Evolutionary conservation across 2,329 filamentous ascomycete genomes (phyloP).

Genomic region (Talaromyces sp.): DNA sequence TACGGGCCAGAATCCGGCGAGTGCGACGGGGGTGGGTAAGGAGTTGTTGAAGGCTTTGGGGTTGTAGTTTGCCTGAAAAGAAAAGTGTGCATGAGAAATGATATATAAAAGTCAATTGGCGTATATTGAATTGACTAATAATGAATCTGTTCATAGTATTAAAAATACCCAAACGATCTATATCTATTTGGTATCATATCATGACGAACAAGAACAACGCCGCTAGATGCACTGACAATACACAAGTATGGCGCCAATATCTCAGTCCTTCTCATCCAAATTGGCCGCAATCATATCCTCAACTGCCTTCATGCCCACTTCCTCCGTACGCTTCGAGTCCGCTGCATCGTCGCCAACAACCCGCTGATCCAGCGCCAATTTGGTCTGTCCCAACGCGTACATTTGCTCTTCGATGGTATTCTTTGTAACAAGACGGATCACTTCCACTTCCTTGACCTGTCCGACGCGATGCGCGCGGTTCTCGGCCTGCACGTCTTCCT

Average conservation of each 20-base stretch:
- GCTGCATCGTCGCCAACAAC: slow-evolving; percentile 57
- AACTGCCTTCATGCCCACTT: slow-evolving; percentile 45
- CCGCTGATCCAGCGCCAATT: slow-evolving; percentile 78
- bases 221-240: slow-evolving; percentile 2
- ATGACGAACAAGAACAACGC: slow-evolving; percentile 1
- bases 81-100: neutral
- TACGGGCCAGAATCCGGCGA: slow-evolving; percentile 46
- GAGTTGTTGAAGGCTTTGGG: slow-evolving; percentile 35
- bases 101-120: neutral
- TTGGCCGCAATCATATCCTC: slow-evolving; percentile 47
- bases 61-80: neutral
- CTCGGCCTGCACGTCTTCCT: slow-evolving; percentile 97
- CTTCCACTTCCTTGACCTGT: slow-evolving; percentile 84
- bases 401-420: slow-evolving; percentile 91
- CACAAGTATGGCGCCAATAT: neutral
- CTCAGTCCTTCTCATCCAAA: slow-evolving; percentile 17
- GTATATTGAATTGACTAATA: neutral
- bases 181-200: slow-evolving; percentile 2
- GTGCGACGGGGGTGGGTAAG: slow-evolving; percentile 39
- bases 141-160: neutral
- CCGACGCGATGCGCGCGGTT: slow-evolving; percentile 94
- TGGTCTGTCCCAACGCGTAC: slow-evolving; percentile 83
- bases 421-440: slow-evolving; percentile 74
- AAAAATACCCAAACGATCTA: neutral
- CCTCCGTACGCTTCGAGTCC: slow-evolving; percentile 47